phyloP scores from a whole-genome alignment of 2,329 filamentous ascomycete species.

The Aspergillus aculeatinus region DNA sequence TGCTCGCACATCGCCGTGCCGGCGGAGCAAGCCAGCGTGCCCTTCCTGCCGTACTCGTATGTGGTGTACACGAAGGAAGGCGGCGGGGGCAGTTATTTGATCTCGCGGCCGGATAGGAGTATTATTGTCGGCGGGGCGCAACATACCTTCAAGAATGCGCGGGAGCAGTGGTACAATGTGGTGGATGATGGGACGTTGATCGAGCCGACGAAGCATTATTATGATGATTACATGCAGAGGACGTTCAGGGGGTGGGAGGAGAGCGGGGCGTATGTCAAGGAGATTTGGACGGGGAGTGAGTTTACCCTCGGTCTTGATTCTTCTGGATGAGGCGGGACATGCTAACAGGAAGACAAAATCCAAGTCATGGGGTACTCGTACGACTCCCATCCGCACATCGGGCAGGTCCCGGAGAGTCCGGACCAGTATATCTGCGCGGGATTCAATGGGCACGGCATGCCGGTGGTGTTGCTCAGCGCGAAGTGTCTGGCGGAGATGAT shows the following conservation, averaged over 20 bases:
- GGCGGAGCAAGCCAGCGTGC: constrained; percentile 21
- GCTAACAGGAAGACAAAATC: neutral
- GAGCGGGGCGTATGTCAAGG: constrained; percentile 32
- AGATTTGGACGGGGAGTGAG: constrained; percentile 40
- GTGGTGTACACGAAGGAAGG: constrained; percentile 57
- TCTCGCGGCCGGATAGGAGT: constrained; percentile 54
- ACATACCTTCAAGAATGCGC: constrained; percentile 37
- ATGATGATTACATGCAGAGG: constrained; percentile 40
- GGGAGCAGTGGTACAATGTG: constrained; percentile 47
- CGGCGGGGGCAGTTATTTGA: constrained; percentile 58
- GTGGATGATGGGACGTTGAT: constrained; percentile 53
- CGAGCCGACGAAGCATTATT: constrained; percentile 43
- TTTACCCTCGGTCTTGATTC: neutral
- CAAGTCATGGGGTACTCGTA: constrained; percentile 54
- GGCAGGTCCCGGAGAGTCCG: constrained; percentile 44
- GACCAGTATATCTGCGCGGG: constrained; percentile 60
- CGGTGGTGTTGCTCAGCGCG: constrained; percentile 60
- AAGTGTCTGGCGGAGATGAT: constrained; percentile 61
- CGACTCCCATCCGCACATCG: constrained; percentile 56
- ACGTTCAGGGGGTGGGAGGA: constrained; percentile 40
- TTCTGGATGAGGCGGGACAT: neutral
- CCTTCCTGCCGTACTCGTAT: constrained; percentile 52
- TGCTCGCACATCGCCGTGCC: constrained; percentile 38
- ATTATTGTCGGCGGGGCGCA: constrained; percentile 66
- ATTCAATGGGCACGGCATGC: constrained; percentile 70